These are phyloP conservation scores for Mycena albidolilacea DNA, from an alignment of 768 basidiomycete genomes.

Conservation along the genomic window DNA sequence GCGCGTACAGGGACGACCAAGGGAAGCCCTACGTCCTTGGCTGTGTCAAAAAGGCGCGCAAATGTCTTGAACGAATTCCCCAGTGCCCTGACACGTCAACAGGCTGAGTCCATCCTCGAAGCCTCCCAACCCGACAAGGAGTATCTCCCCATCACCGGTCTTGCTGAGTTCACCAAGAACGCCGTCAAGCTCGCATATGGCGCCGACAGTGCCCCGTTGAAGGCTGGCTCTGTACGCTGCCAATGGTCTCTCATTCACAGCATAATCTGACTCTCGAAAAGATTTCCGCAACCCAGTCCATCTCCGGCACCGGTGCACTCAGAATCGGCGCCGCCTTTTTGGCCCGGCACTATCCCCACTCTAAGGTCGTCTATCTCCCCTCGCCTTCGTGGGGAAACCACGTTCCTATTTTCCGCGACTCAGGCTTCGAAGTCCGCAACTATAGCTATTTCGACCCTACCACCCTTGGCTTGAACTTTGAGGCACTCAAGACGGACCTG, in stretches of 20 bases:
- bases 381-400: conserved; percentile 98
- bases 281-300: conserved; percentile 92
- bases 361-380: conserved; percentile 93
- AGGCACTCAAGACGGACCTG: conserved; percentile 90
- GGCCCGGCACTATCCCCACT: conserved; percentile 87
- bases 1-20: conserved; percentile 93
- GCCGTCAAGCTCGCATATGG: conserved; percentile 95
- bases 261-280: conserved; percentile 48
- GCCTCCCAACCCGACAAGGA: conserved; percentile 88
- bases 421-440: conserved; percentile 91
- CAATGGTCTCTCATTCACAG: conserved; percentile 18
- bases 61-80: conserved; percentile 12
- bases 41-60: conserved; percentile 82
- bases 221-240: conserved; percentile 76
- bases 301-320: conserved; percentile 98
- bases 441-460: conserved; percentile 97
- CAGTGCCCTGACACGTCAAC: conserved; percentile 18
- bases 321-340: conserved; percentile 96
- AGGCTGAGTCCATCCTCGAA: conserved; percentile 86
- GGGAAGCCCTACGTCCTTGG: conserved; percentile 96
- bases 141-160: conserved; percentile 96
- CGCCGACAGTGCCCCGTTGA: conserved; percentile 79
- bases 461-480: conserved; percentile 94
- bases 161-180: conserved; percentile 86
- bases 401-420: conserved; percentile 92